These are phyloP conservation scores for Cadophora sp. DNA, from an alignment of 2,329 filamentous ascomycete species.

Conservation along the genomic window DNA sequence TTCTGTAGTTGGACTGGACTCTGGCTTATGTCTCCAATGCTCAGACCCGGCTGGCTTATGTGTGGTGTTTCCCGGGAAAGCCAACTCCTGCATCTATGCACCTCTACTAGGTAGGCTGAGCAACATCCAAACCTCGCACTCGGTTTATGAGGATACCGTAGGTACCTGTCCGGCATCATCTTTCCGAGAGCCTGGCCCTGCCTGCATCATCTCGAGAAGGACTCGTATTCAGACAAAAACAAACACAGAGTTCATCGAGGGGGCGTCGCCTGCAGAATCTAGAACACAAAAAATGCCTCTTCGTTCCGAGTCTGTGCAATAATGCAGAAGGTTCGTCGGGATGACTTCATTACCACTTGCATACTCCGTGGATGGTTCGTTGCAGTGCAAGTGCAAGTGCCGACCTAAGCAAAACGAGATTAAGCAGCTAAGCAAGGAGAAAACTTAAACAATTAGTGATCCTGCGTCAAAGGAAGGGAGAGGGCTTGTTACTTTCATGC, in stretches of 20 bases:
- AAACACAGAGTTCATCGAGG: not conserved
- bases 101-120: too few species aligned
- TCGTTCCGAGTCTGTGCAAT: not conserved
- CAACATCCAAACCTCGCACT: not conserved
- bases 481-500: not conserved
- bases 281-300: too few species aligned
- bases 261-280: not conserved
- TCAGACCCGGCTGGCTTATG: not conserved
- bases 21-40: not conserved
- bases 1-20: too few species aligned
- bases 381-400: too few species aligned
- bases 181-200: not conserved
- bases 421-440: not conserved
- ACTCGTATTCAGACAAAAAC: not conserved
- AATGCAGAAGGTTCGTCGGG: not conserved
- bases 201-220: not conserved
- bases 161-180: not conserved
- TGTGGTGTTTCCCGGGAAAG: too few species aligned
- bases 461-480: not conserved
- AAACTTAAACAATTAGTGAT: not conserved
- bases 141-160: not conserved
- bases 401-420: not conserved
- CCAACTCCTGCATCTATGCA: not conserved
- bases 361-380: not conserved
- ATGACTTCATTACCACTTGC: conserved; percentile 3